Evolutionary conservation across 2,329 filamentous ascomycete species (phyloP).

Genomic region (Torrubiella hemipterigena): DNA sequence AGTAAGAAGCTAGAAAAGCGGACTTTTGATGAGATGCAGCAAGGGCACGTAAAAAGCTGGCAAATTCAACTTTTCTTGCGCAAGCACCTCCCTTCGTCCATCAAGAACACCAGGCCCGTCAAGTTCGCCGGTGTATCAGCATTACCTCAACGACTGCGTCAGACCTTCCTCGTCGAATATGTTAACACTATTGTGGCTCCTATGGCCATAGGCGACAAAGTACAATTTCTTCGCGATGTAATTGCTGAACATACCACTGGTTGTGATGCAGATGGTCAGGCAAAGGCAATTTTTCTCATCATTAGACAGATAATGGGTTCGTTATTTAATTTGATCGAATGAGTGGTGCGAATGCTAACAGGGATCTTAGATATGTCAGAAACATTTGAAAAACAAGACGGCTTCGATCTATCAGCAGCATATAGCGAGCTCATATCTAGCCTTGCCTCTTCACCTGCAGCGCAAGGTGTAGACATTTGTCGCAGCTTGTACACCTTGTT

Average conservation of each 20-base stretch:
- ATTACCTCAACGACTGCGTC: conserved; percentile 16
- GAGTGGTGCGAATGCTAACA: conserved; percentile 7
- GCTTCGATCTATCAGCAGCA: conserved; percentile 25
- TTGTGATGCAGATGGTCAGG: conserved; percentile 23
- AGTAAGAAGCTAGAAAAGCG: conserved; percentile 22
- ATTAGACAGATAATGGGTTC: conserved; percentile 26
- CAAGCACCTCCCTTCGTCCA: conserved; percentile 19
- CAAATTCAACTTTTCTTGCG: conserved; percentile 31
- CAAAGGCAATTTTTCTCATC: conserved; percentile 31
- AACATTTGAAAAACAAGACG: conserved; percentile 12
- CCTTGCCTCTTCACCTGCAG: conserved; percentile 13
- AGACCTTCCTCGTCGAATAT: conserved; percentile 19
- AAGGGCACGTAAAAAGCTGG: conserved; percentile 30
- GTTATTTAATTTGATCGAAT: conserved; percentile 3
- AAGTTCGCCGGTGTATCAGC: conserved; percentile 17
- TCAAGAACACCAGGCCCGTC: conserved; percentile 20
- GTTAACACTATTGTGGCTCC: conserved; percentile 18
- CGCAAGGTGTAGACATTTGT: conserved; percentile 25
- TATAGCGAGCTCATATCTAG: conserved; percentile 28
- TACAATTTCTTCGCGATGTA: conserved; percentile 26
- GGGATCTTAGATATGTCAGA: conserved; percentile 20
- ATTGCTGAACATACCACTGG: conserved; percentile 18
- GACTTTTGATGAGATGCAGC: conserved; percentile 18
- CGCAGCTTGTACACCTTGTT: conserved; percentile 32
- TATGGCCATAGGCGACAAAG: conserved; percentile 18